Conservation (phyloP, 306 rosid genomes). For the Cucurbita argyrosperma region DNA sequence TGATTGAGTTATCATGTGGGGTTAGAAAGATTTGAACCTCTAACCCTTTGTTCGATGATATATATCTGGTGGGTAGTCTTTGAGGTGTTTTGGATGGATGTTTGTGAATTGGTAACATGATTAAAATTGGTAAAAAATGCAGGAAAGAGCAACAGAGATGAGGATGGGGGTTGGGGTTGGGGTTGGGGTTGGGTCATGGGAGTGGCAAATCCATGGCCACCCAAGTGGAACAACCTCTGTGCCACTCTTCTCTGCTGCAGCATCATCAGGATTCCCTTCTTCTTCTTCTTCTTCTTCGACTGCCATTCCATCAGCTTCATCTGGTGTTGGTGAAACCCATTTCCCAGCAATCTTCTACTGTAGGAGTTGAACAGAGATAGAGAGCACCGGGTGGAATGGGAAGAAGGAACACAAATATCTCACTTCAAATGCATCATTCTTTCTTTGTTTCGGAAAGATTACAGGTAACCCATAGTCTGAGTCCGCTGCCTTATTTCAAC, state of each 20-base stretch:
- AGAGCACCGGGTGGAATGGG: neutral
- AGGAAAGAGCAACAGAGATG: conserved; percentile 75
- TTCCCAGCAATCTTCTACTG: conserved; percentile 23
- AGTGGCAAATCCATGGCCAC: conserved; percentile 52
- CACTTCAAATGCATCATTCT: neutral
- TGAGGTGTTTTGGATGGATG: no score
- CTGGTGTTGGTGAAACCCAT: conserved; percentile 44
- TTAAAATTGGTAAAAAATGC: neutral
- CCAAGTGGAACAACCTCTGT: conserved; percentile 27
- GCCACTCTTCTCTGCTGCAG: conserved; percentile 81
- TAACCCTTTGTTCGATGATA: neutral
- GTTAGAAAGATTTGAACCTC: no score
- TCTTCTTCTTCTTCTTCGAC: conserved; percentile 16
- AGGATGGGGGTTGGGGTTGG: conserved; percentile 29
- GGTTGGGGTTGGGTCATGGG: conserved; percentile 31
- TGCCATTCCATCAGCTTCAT: conserved; percentile 19
- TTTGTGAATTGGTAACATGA: neutral
- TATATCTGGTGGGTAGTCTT: neutral
- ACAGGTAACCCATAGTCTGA: neutral
- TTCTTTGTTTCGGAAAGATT: neutral
- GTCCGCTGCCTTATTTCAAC: neutral
- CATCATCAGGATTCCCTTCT: conserved; percentile 99
- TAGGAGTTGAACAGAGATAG: neutral
- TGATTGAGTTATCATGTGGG: neutral
- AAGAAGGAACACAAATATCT: neutral